phyloP scores from a whole-genome alignment of 139 green algal species.

The Picochlorum sp. region DNA sequence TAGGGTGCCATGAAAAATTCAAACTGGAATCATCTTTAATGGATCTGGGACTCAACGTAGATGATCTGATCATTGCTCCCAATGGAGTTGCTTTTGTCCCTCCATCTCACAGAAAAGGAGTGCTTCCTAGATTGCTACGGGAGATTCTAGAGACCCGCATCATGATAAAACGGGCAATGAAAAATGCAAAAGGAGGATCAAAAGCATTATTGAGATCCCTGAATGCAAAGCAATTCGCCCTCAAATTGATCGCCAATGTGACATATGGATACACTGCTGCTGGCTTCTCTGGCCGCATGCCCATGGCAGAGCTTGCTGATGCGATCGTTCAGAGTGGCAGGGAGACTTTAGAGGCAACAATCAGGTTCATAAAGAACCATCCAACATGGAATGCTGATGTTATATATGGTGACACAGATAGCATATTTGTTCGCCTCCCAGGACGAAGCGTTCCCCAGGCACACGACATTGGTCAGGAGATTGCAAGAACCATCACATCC shows the following conservation, averaged over 20 bases:
- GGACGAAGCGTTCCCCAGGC: slow-evolving; percentile 67
- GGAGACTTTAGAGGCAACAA: slow-evolving; percentile 84
- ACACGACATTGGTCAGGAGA: slow-evolving; percentile 77
- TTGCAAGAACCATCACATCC: slow-evolving; percentile 72
- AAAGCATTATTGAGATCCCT: slow-evolving; percentile 75
- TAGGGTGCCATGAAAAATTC: not conserved
- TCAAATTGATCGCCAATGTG: slow-evolving; percentile 98
- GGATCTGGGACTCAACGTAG: not conserved
- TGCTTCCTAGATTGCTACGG: slow-evolving; percentile 85
- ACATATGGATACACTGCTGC: slow-evolving; percentile 79
- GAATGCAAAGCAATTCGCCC: slow-evolving; percentile 90
- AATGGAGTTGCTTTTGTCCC: slow-evolving; percentile 83
- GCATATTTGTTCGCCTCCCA: slow-evolving; percentile 85
- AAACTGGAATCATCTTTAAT: not conserved
- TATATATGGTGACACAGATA: slow-evolving; percentile 84
- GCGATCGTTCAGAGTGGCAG: slow-evolving; percentile 81
- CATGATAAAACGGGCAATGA: slow-evolving; percentile 94
- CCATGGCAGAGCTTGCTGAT: slow-evolving; percentile 92
- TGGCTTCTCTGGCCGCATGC: slow-evolving; percentile 86
- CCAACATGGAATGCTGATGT: slow-evolving; percentile 59
- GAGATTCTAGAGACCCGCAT: slow-evolving; percentile 93
- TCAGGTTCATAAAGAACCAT: slow-evolving; percentile 63
- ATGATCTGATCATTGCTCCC: slow-evolving; percentile 58
- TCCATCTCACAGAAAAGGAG: slow-evolving; percentile 49
- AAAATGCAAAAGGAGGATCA: slow-evolving; percentile 37